Evolutionary conservation across 208 protist genomes (phyloP), one percentile per base, ranked within the genome.

Genomic region (Trypanosoma scelopori): DNA sequence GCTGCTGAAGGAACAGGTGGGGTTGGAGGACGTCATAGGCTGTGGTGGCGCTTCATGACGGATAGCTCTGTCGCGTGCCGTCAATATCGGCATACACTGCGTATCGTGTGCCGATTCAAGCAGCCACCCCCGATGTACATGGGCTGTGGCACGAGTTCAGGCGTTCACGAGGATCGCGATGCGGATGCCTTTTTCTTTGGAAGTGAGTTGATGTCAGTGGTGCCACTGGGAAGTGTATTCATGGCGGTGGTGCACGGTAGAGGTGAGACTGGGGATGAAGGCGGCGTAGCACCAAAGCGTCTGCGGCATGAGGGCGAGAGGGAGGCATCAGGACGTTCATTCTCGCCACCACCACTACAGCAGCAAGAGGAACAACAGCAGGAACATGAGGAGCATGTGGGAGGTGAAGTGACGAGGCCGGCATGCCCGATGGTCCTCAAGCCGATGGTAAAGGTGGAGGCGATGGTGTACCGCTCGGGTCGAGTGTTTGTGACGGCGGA

Each of bases 181-280:
- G 68, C 68, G 16, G 60, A 68, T 48, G 46, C 18, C 12, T 74
- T 73, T 45, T 73, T 74, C 27, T 48, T 41, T 51, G 35, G 35
- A 39, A 73, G 67, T 23, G 59, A 65, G 37, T 51, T 73, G 27
- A 55, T 66, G 37, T 73, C 67, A 37, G 67, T 66, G 37, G 43
- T 66, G 11, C 67, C 67, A n/a, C 18, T 66, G 52, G 67, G 67
- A 55, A 66, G 67, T 61, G 67, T 65, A 1, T 73, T 73, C 47
- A 51, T 65, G 39, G 67, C 51, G 5, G 51, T 55, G 6, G 37
- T 27, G n/a, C 57, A 62, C 35, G 15, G 32, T 11, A 6, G 13
- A 18, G 55, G 62, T 20, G 23, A 30, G 25, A 3, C 3, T n/a
- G 4, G 7, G 5, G 25, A 35, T 18, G 22, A 12, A 30, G 12